Evolutionary conservation across 805 yeast species (phyloP), one percentile per base, ranked within the genome.

Genomic region (Schwanniomyces occidentalis): DNA sequence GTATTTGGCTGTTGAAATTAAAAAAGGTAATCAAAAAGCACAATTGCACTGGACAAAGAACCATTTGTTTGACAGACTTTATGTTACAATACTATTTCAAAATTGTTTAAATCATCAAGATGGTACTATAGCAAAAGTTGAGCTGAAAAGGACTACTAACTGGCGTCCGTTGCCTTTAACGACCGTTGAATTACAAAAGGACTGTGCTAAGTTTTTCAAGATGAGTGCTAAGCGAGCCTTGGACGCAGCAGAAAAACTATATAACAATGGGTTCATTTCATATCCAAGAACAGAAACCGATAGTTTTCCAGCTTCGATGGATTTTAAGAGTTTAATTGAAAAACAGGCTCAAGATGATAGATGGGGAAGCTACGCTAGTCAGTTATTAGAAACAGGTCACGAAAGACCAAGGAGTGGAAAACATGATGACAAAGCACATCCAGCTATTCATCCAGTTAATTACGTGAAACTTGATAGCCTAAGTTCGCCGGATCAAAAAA

Each of bases 211-310:
- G 17, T 76, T 65, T 48, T 80, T 90, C 52, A 84, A 80, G 42
- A 61, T 88, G 69, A 76, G 85, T 49, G 93, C 98, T 0, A 89
- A 90, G 50, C 73, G 72, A 30, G 79, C 96, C 2, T 65, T 93
- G 49, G 71, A 61, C 37, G 69, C 72, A 0, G 99, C 99, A 0
- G 99, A 93, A 58, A 76, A 76, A 44, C 69, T 93, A 16, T 93
- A 93, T 56, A 89, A 84, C 38, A 69, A 74, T 30, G 99, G 99
- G 0, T 87, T 78, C 51, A 69, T 93, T 1, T 89, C 97, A 0
- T 93, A 93, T 55, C 99, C 99, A 3, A 83, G 99, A 69, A 93
- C 99, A 0, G 99, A 93, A 54, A 93, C 99, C 0, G 97, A 93
- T 56, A 74, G 63, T 16, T 95, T 85, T 50, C 96, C 95, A 2